Conservation (phyloP, 2,329 filamentous ascomycete species). For the Diaporthe amygdali region DNA sequence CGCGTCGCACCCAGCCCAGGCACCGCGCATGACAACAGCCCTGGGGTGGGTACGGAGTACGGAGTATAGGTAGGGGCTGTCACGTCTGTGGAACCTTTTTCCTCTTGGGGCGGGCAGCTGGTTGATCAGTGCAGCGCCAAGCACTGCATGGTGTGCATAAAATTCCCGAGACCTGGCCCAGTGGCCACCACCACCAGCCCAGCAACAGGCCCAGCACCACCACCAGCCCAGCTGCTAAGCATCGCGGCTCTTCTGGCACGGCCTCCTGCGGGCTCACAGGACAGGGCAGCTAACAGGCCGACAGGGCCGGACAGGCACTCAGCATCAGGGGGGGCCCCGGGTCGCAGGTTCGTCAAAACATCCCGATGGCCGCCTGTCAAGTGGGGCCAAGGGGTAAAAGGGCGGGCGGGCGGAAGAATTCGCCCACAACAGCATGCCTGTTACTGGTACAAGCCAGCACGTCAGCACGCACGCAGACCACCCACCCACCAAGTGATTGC, state of each 20-base stretch:
- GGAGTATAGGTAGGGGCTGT: constrained; percentile 5
- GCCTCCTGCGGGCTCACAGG: constrained; percentile 4
- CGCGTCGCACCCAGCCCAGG: constrained; percentile 7
- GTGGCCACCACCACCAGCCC: constrained; percentile 15
- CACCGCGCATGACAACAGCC: constrained; percentile 14
- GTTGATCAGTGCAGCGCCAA: constrained; percentile 20
- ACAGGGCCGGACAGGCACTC: background rate
- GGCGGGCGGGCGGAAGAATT: constrained; percentile 15
- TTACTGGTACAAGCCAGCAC: background rate
- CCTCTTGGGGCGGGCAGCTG: constrained; percentile 13
- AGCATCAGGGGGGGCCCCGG: background rate
- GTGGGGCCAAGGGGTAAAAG: background rate
- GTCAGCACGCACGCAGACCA: background rate
- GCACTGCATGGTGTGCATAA: constrained; percentile 20
- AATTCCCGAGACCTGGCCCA: constrained; percentile 23
- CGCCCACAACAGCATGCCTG: background rate
- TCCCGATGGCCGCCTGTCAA: background rate
- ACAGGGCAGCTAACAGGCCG: background rate
- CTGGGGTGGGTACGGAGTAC: background rate
- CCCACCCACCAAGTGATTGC: background rate
- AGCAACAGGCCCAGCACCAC: background rate
- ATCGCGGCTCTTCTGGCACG: constrained; percentile 4
- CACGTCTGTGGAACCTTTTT: constrained; percentile 8
- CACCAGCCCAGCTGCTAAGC: background rate
- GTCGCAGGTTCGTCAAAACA: background rate